Conservation (phyloP, 805 yeast species). For the Monosporozyma unispora region DNA sequence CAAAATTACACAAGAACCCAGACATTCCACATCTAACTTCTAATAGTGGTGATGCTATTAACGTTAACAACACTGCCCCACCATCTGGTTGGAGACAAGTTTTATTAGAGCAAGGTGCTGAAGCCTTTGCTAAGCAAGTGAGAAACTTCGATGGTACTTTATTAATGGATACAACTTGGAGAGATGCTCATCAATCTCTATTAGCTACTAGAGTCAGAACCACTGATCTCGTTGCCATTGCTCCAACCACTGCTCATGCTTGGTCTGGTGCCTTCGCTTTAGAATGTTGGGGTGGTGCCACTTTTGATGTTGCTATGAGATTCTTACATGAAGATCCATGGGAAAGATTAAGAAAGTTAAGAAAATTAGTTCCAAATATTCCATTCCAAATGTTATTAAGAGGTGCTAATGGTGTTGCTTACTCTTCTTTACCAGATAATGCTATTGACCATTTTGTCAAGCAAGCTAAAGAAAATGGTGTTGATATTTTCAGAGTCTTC, state of each 20-base stretch:
- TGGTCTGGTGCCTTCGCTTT: slow-evolving; percentile 84
- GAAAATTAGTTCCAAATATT: slow-evolving; percentile 90
- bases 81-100: slow-evolving; percentile 91
- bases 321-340: slow-evolving; percentile 98
- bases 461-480: slow-evolving; percentile 93
- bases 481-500: slow-evolving; percentile 94
- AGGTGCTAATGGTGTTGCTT: slow-evolving; percentile 99
- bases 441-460: slow-evolving; percentile 95
- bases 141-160: slow-evolving; percentile 78
- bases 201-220: slow-evolving; percentile 97
- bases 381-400: slow-evolving; percentile 99
- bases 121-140: slow-evolving; percentile 79
- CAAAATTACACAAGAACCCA: slow-evolving; percentile 72
- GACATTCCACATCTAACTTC: slow-evolving; percentile 66
- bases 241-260: slow-evolving; percentile 89
- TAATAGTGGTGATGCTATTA: slow-evolving; percentile 48
- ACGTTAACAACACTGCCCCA: slow-evolving; percentile 45
- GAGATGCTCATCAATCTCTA: slow-evolving; percentile 98
- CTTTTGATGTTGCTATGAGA: slow-evolving; percentile 97
- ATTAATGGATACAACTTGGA: slow-evolving; percentile 98
- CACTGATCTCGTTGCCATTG: slow-evolving; percentile 81
- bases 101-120: slow-evolving; percentile 78
- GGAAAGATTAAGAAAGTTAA: slow-evolving; percentile 83
- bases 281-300: slow-evolving; percentile 99
- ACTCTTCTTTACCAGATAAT: slow-evolving; percentile 94